These are phyloP conservation scores for Candida cerambycidarum DNA, from an alignment of 805 yeast genomes.

Conservation along the genomic window DNA sequence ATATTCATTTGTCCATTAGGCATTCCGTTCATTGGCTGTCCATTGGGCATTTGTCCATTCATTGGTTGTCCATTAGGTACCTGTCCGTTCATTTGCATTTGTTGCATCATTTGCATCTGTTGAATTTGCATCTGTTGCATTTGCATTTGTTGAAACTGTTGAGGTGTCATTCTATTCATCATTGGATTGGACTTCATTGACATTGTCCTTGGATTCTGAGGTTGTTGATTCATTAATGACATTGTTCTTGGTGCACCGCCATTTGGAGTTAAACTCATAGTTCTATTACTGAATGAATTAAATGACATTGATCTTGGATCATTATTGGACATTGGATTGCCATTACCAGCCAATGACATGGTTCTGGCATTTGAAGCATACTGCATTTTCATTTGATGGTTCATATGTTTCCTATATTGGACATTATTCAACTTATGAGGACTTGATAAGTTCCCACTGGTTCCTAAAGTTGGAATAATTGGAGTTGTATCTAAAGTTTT, in stretches of 20 bases:
- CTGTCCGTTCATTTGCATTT: slow-evolving; percentile 9
- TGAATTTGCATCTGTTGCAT: slow-evolving; percentile 7
- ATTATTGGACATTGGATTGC: slow-evolving; percentile 31
- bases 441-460: slow-evolving; percentile 24
- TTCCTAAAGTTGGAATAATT: slow-evolving; percentile 66
- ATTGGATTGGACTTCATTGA: slow-evolving; percentile 10
- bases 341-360: slow-evolving; percentile 38
- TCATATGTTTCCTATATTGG: slow-evolving; percentile 69
- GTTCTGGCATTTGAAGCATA: slow-evolving; percentile 48
- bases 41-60: slow-evolving; percentile 9
- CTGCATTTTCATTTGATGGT: slow-evolving; percentile 62
- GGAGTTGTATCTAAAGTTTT: slow-evolving; percentile 60
- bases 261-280: slow-evolving; percentile 17
- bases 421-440: slow-evolving; percentile 43
- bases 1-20: slow-evolving; percentile 5
- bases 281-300: slow-evolving; percentile 13
- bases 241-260: slow-evolving; percentile 26
- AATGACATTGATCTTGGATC: slow-evolving; percentile 23
- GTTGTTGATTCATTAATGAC: slow-evolving; percentile 23
- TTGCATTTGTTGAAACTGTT: slow-evolving; percentile 4
- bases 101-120: slow-evolving; percentile 6
- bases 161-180: slow-evolving; percentile 9
- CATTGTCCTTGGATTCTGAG: slow-evolving; percentile 14
- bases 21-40: background rate
- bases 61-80: slow-evolving; percentile 6